Conservation (phyloP, 805 yeast genomes). For the Cyberlindnera suaveolens region DNA sequence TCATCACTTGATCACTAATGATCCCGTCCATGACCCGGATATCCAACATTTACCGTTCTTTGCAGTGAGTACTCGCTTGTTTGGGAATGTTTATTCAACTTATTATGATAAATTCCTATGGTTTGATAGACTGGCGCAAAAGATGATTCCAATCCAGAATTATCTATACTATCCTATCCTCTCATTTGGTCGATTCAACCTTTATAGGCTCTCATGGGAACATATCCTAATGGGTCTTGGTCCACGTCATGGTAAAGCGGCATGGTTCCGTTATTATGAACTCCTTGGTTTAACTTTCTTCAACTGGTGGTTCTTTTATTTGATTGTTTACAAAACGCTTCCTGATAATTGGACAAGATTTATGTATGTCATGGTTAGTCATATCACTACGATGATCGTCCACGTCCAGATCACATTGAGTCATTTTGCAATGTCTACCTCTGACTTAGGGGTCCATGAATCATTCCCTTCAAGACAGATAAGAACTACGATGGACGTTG, state of each 20-base stretch:
- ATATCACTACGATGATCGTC: conserved; percentile 81
- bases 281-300: conserved; percentile 62
- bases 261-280: conserved; percentile 81
- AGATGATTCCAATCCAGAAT: conserved; percentile 57
- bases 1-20: conserved; percentile 89
- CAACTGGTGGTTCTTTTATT: conserved; percentile 77
- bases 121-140: conserved; percentile 61
- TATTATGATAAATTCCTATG: conserved; percentile 64
- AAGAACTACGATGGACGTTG: conserved; percentile 92
- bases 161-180: conserved; percentile 73
- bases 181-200: conserved; percentile 78
- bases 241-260: conserved; percentile 75
- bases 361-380: conserved; percentile 63
- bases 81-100: conserved; percentile 69
- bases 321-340: conserved; percentile 45
- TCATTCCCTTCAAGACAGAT: conserved; percentile 74
- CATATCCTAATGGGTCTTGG: conserved; percentile 72
- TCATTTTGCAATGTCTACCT: conserved; percentile 91
- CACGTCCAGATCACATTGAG: conserved; percentile 88
- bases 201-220: conserved; percentile 76
- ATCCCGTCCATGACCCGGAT: conserved; percentile 91
- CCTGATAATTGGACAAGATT: conserved; percentile 50
- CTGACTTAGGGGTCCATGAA: conserved; percentile 77
- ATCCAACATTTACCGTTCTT: conserved; percentile 90
- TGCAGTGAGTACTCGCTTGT: conserved; percentile 70